Evolutionary conservation across 495 filamentous ascomycete genomes (phyloP).

Genomic region (Jackrogersella multiformis): DNA sequence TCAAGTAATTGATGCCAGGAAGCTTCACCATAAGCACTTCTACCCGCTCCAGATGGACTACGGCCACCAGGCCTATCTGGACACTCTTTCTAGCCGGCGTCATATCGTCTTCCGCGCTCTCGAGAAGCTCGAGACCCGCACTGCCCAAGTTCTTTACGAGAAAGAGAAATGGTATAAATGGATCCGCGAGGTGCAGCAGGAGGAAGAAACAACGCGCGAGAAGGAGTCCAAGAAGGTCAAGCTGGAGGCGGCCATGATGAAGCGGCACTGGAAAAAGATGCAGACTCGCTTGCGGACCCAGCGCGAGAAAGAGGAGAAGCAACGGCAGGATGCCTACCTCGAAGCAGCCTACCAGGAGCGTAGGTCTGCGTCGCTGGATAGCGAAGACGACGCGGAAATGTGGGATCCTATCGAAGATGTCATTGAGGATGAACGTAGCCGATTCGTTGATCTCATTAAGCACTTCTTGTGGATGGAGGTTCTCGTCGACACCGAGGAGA

Average conservation of each 20-base stretch:
- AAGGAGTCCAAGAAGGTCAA: slow-evolving; percentile 64
- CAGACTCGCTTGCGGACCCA: slow-evolving; percentile 46
- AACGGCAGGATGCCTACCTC: slow-evolving; percentile 56
- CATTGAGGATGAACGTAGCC: slow-evolving; percentile 55
- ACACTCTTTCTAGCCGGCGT: slow-evolving; percentile 54
- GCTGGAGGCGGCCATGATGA: slow-evolving; percentile 60
- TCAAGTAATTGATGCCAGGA: slow-evolving; percentile 61
- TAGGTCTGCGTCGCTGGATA: slow-evolving; percentile 47
- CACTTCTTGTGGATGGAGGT: slow-evolving; percentile 57
- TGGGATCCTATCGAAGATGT: slow-evolving; percentile 67
- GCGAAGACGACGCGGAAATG: slow-evolving; percentile 47
- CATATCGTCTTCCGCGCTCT: slow-evolving; percentile 54
- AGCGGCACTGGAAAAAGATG: slow-evolving; percentile 55
- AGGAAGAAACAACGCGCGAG: slow-evolving; percentile 58
- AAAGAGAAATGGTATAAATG: slow-evolving; percentile 61
- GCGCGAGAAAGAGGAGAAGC: slow-evolving; percentile 54
- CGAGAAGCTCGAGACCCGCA: slow-evolving; percentile 58
- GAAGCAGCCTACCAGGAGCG: slow-evolving; percentile 57
- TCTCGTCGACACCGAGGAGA: slow-evolving; percentile 18
- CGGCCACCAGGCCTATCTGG: slow-evolving; percentile 57
- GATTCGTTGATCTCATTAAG: slow-evolving; percentile 54
- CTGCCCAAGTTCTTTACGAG: slow-evolving; percentile 56
- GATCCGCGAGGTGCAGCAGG: slow-evolving; percentile 56
- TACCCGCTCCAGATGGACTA: slow-evolving; percentile 58
- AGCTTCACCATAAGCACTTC: slow-evolving; percentile 63